phyloP scores from a whole-genome alignment of 805 yeast species.

The Diddensiella santjacobensis region DNA sequence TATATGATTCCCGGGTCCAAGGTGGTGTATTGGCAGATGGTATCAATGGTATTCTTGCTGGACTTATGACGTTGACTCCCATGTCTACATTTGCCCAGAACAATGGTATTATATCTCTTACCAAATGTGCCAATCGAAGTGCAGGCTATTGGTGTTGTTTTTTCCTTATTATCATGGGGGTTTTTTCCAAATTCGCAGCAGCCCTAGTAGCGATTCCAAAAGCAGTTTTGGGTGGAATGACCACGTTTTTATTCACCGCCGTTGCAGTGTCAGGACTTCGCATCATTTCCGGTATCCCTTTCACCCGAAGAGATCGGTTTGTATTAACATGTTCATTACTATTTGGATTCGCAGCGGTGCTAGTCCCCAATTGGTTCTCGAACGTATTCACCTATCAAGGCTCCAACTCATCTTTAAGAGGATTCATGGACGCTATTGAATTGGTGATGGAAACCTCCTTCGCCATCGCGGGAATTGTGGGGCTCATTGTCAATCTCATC shows the following conservation, averaged over 20 bases:
- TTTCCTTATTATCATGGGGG: constrained; percentile 80
- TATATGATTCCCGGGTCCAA: constrained; percentile 81
- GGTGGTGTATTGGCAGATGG: constrained; percentile 94
- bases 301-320: constrained; percentile 71
- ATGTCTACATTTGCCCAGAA: constrained; percentile 92
- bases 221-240: constrained; percentile 86
- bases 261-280: constrained; percentile 73
- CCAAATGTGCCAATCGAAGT: constrained; percentile 83
- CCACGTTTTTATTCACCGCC: constrained; percentile 67
- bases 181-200: constrained; percentile 82
- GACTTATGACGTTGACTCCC: constrained; percentile 81
- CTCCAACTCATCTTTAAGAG: constrained; percentile 50
- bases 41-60: constrained; percentile 69
- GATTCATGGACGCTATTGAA: constrained; percentile 64
- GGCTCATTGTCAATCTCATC: constrained; percentile 56
- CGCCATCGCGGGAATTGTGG: constrained; percentile 65
- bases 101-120: constrained; percentile 89
- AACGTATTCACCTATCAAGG: constrained; percentile 64
- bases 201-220: constrained; percentile 81
- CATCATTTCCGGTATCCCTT: constrained; percentile 50
- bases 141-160: constrained; percentile 80
- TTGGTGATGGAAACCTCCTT: constrained; percentile 71
- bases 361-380: constrained; percentile 63
- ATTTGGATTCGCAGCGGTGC: constrained; percentile 64
- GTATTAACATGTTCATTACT: constrained; percentile 61